A percentile compares a stretch with the other conserved stretches of the same genome.
Conservation (phyloP, 2,329 filamentous ascomycete species). For the Penicillium italicum region DNA sequence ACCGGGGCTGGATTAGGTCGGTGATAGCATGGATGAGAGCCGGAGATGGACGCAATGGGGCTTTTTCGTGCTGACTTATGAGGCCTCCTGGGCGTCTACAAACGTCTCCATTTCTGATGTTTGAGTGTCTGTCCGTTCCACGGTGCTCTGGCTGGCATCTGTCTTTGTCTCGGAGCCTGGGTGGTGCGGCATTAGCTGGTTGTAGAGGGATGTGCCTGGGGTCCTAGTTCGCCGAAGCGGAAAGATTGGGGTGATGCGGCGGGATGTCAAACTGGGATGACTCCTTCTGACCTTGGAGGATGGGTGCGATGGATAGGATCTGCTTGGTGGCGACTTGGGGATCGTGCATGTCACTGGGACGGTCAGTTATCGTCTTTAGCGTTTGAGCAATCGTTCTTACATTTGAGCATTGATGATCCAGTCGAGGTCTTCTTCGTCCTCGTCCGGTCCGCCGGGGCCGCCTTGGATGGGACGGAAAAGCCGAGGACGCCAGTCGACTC, state of each 20-base stretch:
- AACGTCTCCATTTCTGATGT: constrained; percentile 43
- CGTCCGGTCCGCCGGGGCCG: constrained; percentile 66
- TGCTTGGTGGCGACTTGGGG: constrained; percentile 72
- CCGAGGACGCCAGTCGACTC: constrained; percentile 80
- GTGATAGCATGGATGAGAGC: background rate
- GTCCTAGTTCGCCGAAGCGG: constrained; percentile 2
- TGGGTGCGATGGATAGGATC: constrained; percentile 79
- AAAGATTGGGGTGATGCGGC: constrained; percentile 33
- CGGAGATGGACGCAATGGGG: background rate
- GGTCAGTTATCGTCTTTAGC: background rate
- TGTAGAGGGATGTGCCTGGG: constrained; percentile 6
- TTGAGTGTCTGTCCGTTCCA: constrained; percentile 39
- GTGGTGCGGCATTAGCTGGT: constrained; percentile 19
- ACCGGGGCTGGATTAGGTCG: background rate
- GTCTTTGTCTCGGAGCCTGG: constrained; percentile 11
- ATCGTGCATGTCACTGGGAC: constrained; percentile 57
- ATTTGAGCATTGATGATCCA: constrained; percentile 90
- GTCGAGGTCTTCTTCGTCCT: constrained; percentile 84
- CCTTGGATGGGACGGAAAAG: constrained; percentile 75
- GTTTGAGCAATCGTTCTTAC: constrained; percentile 49
- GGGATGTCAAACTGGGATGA: constrained; percentile 56
- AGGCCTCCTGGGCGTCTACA: constrained; percentile 41
- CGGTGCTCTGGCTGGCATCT: constrained; percentile 1
- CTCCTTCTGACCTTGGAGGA: constrained; percentile 70
- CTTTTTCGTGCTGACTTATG: constrained; percentile 8